phyloP scores from a whole-genome alignment of 2,329 filamentous ascomycete species.

The Botrytis squamosa region DNA sequence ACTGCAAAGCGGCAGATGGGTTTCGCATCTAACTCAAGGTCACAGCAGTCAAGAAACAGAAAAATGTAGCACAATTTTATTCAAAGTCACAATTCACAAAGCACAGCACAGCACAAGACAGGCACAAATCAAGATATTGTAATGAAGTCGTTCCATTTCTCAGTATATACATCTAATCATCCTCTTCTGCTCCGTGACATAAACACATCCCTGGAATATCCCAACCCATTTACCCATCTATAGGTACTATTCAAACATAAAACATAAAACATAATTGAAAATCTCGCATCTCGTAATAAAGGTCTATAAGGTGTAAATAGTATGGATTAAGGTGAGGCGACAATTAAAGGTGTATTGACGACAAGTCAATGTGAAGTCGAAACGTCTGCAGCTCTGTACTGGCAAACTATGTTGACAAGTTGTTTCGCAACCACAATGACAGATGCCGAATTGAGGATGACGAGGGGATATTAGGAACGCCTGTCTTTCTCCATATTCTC shows the following conservation, averaged over 20 bases:
- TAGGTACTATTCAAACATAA: slow-evolving; percentile 15
- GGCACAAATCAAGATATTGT: neutral
- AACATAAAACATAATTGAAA: slow-evolving; percentile 19
- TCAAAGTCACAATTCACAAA: neutral
- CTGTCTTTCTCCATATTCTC: slow-evolving; percentile 19
- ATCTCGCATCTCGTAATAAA: slow-evolving; percentile 19
- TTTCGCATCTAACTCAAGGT: neutral
- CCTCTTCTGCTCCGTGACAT: slow-evolving; percentile 6
- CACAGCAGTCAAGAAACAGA: neutral
- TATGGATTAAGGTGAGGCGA: slow-evolving; percentile 18
- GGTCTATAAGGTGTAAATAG: slow-evolving; percentile 17
- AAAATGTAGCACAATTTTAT: too few species aligned
- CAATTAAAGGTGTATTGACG: slow-evolving; percentile 15
- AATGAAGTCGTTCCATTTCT: slow-evolving; percentile 20
- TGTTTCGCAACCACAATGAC: slow-evolving; percentile 3
- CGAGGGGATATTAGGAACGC: slow-evolving; percentile 21
- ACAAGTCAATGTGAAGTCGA: neutral
- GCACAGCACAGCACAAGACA: neutral
- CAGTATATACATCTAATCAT: slow-evolving; percentile 18
- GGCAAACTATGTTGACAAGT: neutral
- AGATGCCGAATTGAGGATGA: neutral
- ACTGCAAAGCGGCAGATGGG: neutral
- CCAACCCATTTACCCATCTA: slow-evolving; percentile 20
- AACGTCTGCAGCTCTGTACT: neutral
- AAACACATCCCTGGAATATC: slow-evolving; percentile 18